A percentile compares a stretch with the other conserved stretches of the same genome.
phyloP scores from a whole-genome alignment of 2,329 filamentous ascomycete genomes.

The Aspergillus fijiensis region DNA sequence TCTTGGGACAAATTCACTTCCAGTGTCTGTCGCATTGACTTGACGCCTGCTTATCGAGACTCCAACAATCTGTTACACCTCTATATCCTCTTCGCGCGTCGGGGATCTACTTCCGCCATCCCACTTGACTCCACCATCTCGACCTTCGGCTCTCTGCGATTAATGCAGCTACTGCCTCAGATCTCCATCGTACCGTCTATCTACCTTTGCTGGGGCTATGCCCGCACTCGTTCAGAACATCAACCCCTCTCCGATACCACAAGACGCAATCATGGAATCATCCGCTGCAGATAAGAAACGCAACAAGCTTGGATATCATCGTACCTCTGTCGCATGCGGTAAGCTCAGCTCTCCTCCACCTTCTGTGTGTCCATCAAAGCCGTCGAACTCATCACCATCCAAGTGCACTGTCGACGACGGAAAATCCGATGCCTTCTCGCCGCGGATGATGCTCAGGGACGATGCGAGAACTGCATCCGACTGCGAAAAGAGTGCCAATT shows the following conservation, averaged over 20 bases:
- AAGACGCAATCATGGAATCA: constrained; percentile 38
- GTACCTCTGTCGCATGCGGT: constrained; percentile 95
- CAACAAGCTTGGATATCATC: constrained; percentile 93
- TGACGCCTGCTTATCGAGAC: not conserved
- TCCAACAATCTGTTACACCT: not conserved
- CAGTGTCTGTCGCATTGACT: not conserved
- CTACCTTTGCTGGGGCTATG: constrained; percentile 36
- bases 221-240: constrained; percentile 37
- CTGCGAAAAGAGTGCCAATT: constrained; percentile 95
- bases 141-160: constrained; percentile 15
- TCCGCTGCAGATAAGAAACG: constrained; percentile 64
- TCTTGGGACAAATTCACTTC: not conserved
- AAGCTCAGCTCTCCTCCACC: constrained; percentile 47
- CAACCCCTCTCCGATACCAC: constrained; percentile 33
- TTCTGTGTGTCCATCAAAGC: not conserved
- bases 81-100: not conserved
- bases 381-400: constrained; percentile 10
- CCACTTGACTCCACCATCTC: not conserved
- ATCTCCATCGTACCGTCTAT: constrained; percentile 19
- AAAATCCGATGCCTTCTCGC: constrained; percentile 90
- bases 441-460: constrained; percentile 67
- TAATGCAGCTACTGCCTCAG: constrained; percentile 28
- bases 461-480: constrained; percentile 89
- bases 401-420: constrained; percentile 85
- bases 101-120: not conserved